Percentiles rank a stretch among this genome's conserved stretches.
Evolutionary conservation across 139 green algal species (phyloP).

Genomic region (Chlamydomonas incerta): DNA sequence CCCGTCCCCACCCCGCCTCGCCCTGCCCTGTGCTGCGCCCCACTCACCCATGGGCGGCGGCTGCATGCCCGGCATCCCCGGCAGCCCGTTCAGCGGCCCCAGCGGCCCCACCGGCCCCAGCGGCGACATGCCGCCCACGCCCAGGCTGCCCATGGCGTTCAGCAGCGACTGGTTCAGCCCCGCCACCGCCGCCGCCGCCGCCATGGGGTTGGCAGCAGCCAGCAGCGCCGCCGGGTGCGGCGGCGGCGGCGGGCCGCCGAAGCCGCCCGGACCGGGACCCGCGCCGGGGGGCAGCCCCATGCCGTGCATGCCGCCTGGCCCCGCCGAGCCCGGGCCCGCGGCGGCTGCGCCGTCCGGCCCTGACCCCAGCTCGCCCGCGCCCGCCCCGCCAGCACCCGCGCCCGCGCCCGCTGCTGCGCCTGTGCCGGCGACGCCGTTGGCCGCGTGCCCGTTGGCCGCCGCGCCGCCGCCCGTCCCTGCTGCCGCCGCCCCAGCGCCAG

Average conservation of each 20-base stretch:
- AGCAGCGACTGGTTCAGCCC: slow-evolving; percentile 36
- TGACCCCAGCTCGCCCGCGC: too few relatives aligned
- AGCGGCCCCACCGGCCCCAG: slow-evolving; percentile 3
- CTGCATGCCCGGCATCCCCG: slow-evolving; percentile 28
- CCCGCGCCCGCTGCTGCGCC: too few relatives aligned
- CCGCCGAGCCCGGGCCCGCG: too few relatives aligned
- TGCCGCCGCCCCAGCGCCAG: too few relatives aligned
- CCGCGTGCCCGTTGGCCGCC: too few relatives aligned
- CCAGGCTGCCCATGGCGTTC: slow-evolving; percentile 20
- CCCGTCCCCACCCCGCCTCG: too few relatives aligned
- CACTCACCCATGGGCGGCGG: slow-evolving; percentile 23
- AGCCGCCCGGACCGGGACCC: background rate
- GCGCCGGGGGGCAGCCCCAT: too few relatives aligned
- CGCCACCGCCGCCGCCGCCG: slow-evolving; percentile 21
- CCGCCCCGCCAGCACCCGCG: too few relatives aligned
- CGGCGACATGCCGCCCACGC: background rate
- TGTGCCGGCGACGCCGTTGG: too few relatives aligned
- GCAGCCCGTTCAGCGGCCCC: background rate
- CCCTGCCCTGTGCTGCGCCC: too few relatives aligned
- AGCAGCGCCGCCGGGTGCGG: background rate
- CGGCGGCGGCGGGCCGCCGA: background rate
- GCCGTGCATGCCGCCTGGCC: background rate
- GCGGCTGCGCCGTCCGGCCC: too few relatives aligned
- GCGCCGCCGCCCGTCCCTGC: too few relatives aligned
- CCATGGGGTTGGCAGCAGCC: slow-evolving; percentile 27